Evolutionary conservation across 2,329 filamentous ascomycete genomes (phyloP).

Genomic region (Xylariaceae sp.): DNA sequence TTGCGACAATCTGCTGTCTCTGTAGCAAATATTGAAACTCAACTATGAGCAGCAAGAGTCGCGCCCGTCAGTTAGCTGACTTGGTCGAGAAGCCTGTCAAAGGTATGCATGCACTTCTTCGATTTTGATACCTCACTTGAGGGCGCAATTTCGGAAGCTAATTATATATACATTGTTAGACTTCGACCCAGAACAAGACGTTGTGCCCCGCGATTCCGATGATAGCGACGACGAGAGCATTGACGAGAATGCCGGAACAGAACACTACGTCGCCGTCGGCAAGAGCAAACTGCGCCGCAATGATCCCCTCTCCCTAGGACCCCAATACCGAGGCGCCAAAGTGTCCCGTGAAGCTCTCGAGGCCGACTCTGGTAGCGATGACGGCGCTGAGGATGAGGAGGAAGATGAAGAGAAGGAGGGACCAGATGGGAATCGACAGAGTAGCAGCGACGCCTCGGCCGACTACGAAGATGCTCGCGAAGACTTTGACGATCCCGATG

Average conservation of each 20-base stretch:
- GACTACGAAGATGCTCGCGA: conserved; percentile 29
- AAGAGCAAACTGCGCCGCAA: conserved; percentile 81
- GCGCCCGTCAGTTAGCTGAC: conserved; percentile 59
- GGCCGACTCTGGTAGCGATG: conserved; percentile 34
- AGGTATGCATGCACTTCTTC: conserved; percentile 41
- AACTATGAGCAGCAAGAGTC: conserved; percentile 39
- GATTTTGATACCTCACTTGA: neutral
- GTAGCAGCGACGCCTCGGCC: conserved; percentile 33
- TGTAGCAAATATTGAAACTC: conserved; percentile 37
- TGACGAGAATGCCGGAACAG: conserved; percentile 62
- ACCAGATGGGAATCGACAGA: conserved; percentile 43
- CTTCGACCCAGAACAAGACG: conserved; percentile 73
- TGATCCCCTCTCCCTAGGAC: conserved; percentile 65
- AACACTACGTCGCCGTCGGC: conserved; percentile 67
- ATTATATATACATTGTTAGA: conserved; percentile 47
- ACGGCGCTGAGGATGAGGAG: conserved; percentile 38
- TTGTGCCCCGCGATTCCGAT: conserved; percentile 47
- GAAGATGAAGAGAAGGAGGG: conserved; percentile 43
- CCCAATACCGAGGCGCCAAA: conserved; percentile 73
- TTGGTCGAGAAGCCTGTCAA: conserved; percentile 58
- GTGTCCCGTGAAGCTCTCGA: conserved; percentile 62
- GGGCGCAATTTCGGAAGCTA: neutral
- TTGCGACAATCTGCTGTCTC: too few relatives aligned
- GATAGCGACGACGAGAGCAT: conserved; percentile 49
- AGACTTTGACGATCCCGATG: conserved; percentile 53